Evolutionary conservation across 306 rosid species (phyloP), one percentile per base, ranked within the genome.

Genomic region (Neltuma alba): DNA sequence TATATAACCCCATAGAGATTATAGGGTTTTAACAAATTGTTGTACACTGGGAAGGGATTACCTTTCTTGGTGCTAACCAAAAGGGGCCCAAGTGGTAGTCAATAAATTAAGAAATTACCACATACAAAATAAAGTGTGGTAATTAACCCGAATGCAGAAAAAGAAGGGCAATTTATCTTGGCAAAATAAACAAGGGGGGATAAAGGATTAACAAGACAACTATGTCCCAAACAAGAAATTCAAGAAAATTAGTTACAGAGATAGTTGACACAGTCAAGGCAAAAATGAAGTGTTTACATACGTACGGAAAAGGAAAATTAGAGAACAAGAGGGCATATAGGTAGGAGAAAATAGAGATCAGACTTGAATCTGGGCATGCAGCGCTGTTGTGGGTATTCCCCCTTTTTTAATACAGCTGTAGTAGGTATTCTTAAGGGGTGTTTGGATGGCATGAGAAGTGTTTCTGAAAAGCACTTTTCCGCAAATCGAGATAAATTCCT

Each of bases 211-310:
- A 65, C 30, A 34, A 65, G 47, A 65, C 47, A 34, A 36, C 71
- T 9, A 65, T 18, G 45, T 65, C 15, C 28, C 2, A 9, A 34
- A 36, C 23, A n/a, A 14, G 28, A 64, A 65, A 65, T 20, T 36
- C 47, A 47, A 65, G 71, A 65, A 33, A 64, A 7, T 65, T 64
- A 7, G 25, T 63, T 63, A 63, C 42, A 63, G 25, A 63, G 42
- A 18, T 15, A 33, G 16, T 63, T 33, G 42, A 33, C 41, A 31
- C 6, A 23, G 42, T 63, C 14, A 63, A 33, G 25, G 14, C 23
- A 63, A 31, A 15, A 20, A 28, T n/a, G 28, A 7, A 33, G 69
- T 33, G 25, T 16, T 63, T 33, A 33, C 69, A 63, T 15, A 1
- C 5, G 54, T 47, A 7, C 5, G 21, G 54, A 2, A 47, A 47